Base-by-base conservation (phyloP, 2,329 filamentous ascomycete species). In the Pezicula radicicola region DNA sequence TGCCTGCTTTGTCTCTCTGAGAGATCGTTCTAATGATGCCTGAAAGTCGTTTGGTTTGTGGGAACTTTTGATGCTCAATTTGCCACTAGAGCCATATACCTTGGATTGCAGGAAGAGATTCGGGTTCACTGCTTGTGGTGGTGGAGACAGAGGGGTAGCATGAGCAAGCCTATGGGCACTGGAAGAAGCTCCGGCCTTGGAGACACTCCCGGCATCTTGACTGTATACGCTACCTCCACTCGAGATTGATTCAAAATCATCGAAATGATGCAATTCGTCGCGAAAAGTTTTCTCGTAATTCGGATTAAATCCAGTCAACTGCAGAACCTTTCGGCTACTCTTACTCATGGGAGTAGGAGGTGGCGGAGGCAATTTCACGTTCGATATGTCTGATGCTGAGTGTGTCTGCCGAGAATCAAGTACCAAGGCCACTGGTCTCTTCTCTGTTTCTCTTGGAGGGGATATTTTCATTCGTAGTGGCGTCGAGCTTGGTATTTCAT, bases 301-400 rank as follows among this genome's bases (percentile, higher is more conserved):
- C 8, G 56, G 53, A 43, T 61, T 57, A 36, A 50, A 55, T 3
- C 57, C 57, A 2, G 59, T 61, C 18, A 60, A 46, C 39, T 62
- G 57, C 39, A 54, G 49, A 8, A 60, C 57, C 36, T 62, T 61
- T 9, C 53, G 47, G 12, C 54, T 52, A 8, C 55, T 59, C 28
- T 51, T 55, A 2, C 55, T 55, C 42, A 56, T 50, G 6, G 50
- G 52, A 15, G 51, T 44, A 7, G 33, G 39, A 3, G 43, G 45
- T 28, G 47, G 21, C 18, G 28, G 42, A 45, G 42, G 42, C 25
- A 45, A 27, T 30, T 45, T 45, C 21, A n/a, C 21, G 15, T 28
- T 45, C 21, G 42, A 15, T 12, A 45, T n/a, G 3, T n/a, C 42
- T 10, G 42, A 28, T 16, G 15, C 7, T 45, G 42, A 45, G 13